phyloP scores from a whole-genome alignment of 2,329 filamentous ascomycete genomes.

The Beauveria scarabaeidicola region DNA sequence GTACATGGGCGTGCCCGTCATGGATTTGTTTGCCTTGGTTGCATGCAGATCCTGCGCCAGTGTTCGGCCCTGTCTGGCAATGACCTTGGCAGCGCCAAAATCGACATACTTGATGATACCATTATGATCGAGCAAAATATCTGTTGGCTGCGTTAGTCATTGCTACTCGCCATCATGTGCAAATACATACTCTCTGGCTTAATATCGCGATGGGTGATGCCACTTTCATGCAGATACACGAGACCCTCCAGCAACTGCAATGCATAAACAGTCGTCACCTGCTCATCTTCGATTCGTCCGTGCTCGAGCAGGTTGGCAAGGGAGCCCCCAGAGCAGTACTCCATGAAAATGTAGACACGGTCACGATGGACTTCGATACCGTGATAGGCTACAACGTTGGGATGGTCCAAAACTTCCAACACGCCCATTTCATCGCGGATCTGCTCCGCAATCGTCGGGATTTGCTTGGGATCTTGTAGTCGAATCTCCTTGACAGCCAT shows the following conservation, averaged over 20 bases:
- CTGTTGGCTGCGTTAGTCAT: conserved; percentile 33
- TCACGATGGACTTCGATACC: conserved; percentile 97
- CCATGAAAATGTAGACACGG: conserved; percentile 99
- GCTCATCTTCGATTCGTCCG: conserved; percentile 94
- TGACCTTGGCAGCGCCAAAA: conserved; percentile 95
- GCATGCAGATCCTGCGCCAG: conserved; percentile 54
- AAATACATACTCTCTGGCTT: conserved; percentile 79
- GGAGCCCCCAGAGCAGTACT: conserved; percentile 94
- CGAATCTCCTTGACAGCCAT: conserved; percentile 99
- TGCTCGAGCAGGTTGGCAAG: conserved; percentile 85
- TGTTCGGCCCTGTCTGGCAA: conserved; percentile 87
- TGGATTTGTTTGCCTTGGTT: conserved; percentile 69
- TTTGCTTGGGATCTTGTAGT: conserved; percentile 90
- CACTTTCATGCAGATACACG: conserved; percentile 83
- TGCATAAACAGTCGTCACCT: conserved; percentile 93
- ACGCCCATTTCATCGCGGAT: conserved; percentile 98
- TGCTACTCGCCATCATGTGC: not conserved
- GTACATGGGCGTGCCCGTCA: conserved; percentile 99
- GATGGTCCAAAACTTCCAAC: conserved; percentile 88
- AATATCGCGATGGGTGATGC: conserved; percentile 93
- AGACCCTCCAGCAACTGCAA: conserved; percentile 90
- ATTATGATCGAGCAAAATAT: conserved; percentile 93
- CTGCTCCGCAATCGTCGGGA: conserved; percentile 86
- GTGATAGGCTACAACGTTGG: conserved; percentile 95
- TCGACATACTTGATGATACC: conserved; percentile 99